Percentiles rank a stretch among this genome's conserved stretches.
phyloP scores from a whole-genome alignment of 2,329 filamentous ascomycete genomes.

The Colletotrichum echinochloae region DNA sequence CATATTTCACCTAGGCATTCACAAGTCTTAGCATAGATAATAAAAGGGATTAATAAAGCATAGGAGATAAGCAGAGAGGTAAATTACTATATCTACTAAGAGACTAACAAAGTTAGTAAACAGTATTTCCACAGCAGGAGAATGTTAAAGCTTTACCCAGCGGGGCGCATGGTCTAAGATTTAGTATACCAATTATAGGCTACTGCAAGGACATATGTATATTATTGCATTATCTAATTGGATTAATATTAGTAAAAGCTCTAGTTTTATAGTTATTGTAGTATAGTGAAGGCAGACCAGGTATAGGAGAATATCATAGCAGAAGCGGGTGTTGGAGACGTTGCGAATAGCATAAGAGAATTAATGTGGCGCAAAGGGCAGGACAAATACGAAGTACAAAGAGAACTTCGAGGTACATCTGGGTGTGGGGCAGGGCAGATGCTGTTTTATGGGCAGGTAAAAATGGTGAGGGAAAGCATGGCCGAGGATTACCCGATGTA shows the following conservation, averaged over 20 bases:
- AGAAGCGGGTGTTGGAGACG: neutral
- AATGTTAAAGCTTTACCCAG: neutral
- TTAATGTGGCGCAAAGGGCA: neutral
- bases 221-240: neutral
- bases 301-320: neutral
- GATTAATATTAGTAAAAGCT: neutral
- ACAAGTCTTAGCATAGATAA: neutral
- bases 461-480: constrained; percentile 12
- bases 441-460: too few species aligned
- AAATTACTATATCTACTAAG: neutral
- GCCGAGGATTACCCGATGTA: constrained; percentile 25
- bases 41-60: neutral
- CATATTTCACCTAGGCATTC: neutral
- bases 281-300: neutral
- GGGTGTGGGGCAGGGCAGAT: constrained; percentile 1
- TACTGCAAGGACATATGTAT: neutral
- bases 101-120: neutral
- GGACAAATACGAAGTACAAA: neutral
- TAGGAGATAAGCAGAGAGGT: neutral
- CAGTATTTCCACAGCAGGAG: neutral
- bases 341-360: neutral
- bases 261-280: neutral
- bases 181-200: neutral
- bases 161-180: neutral
- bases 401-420: constrained; percentile 14